Evolutionary conservation across 2,329 filamentous ascomycete species (phyloP).

Genomic region (Penicillium polonicum): DNA sequence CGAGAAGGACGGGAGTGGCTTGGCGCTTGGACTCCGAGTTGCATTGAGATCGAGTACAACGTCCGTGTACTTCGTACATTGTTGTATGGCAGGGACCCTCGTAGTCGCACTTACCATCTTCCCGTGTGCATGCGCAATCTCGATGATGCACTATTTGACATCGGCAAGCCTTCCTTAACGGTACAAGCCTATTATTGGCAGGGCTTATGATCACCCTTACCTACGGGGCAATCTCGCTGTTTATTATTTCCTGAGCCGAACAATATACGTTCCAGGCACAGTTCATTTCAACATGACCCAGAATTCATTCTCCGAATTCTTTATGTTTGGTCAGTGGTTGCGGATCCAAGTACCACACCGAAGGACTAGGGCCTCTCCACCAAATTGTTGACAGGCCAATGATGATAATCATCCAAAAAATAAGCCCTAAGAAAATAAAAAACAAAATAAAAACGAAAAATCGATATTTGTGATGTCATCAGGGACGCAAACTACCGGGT

Average conservation of each 20-base stretch:
- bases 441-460: background rate
- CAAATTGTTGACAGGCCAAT: background rate
- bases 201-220: background rate
- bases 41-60: background rate
- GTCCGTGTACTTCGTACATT: background rate
- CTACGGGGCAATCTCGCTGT: background rate
- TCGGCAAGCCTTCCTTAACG: conserved; percentile 4
- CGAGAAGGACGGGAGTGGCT: conserved; percentile 4
- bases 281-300: background rate
- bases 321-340: background rate
- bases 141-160: background rate
- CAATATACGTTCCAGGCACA: background rate
- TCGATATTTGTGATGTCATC: conserved; percentile 23
- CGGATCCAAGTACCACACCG: background rate
- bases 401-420: background rate
- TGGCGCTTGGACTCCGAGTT: conserved; percentile 2
- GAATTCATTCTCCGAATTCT: background rate
- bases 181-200: background rate
- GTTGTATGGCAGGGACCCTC: background rate
- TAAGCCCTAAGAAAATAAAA: background rate
- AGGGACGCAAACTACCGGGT: conserved; percentile 21
- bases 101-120: background rate
- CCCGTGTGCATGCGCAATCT: conserved; percentile 2
- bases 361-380: background rate
- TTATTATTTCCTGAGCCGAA: background rate